These are phyloP conservation scores for Penicillium canariense DNA, from an alignment of 495 filamentous ascomycete genomes.

Conservation along the genomic window DNA sequence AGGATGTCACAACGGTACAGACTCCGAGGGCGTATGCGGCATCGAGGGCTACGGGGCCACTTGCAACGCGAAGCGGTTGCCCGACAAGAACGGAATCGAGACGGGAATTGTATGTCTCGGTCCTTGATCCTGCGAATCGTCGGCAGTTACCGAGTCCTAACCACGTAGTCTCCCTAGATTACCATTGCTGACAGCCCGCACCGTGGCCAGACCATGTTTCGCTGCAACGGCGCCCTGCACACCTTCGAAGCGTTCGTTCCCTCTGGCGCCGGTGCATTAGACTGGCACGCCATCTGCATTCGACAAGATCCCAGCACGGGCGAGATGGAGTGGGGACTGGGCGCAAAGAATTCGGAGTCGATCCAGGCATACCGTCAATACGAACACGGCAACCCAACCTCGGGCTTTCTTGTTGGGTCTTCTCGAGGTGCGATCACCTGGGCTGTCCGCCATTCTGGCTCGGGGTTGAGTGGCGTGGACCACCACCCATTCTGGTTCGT, in stretches of 20 bases:
- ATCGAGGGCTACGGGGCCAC: conserved; percentile 12
- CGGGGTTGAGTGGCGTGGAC: conserved; percentile 7
- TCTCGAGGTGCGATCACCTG: conserved; percentile 11
- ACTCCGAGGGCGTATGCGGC: neutral
- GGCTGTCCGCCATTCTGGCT: conserved; percentile 10
- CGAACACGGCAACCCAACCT: neutral
- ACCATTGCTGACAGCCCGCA: conserved; percentile 4
- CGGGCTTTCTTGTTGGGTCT: conserved; percentile 12
- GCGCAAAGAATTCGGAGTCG: neutral
- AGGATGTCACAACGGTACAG: conserved; percentile 7
- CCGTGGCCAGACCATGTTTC: conserved; percentile 9
- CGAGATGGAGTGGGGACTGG: conserved; percentile 16
- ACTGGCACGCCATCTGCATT: conserved; percentile 19
- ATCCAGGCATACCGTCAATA: conserved; percentile 14
- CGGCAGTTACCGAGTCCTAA: neutral
- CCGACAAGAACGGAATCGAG: conserved; percentile 11
- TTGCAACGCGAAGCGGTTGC: conserved; percentile 8
- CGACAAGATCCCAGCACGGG: conserved; percentile 4
- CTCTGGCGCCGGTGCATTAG: conserved; percentile 11
- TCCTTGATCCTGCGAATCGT: too few species aligned
- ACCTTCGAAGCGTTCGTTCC: conserved; percentile 13
- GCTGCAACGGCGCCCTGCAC: conserved; percentile 18
- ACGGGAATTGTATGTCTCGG: conserved; percentile 7
- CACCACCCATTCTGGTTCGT: conserved; percentile 14
- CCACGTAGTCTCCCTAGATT: conserved; percentile 4